phyloP scores from a whole-genome alignment of 2,329 filamentous ascomycete species.

The Furcasterigmium sp. region DNA sequence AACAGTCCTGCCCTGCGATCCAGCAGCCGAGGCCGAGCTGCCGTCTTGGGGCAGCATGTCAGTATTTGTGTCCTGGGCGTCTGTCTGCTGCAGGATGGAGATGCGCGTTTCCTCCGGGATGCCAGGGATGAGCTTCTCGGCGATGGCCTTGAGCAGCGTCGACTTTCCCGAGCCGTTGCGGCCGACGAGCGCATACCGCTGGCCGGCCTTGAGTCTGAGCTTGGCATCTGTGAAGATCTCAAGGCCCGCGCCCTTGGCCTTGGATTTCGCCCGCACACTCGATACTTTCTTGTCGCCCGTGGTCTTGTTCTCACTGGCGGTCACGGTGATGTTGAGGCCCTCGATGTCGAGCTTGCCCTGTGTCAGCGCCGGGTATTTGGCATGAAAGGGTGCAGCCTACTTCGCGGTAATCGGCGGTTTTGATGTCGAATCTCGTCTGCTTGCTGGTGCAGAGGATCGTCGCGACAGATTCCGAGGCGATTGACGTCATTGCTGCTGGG shows the following conservation, averaged over 20 bases:
- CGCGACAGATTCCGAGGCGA: constrained; percentile 42
- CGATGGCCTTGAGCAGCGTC: constrained; percentile 69
- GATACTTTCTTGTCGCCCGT: constrained; percentile 22
- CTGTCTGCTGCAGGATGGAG: constrained; percentile 65
- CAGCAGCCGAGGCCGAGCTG: background rate
- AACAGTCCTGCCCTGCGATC: constrained; percentile 33
- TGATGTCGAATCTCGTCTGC: constrained; percentile 61
- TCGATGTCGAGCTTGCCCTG: constrained; percentile 59
- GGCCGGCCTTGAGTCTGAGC: constrained; percentile 65
- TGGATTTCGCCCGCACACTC: constrained; percentile 39
- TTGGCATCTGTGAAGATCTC: constrained; percentile 69
- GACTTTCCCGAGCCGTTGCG: constrained; percentile 82
- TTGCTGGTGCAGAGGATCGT: constrained; percentile 60
- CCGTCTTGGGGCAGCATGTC: constrained; percentile 17
- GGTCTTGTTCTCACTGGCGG: constrained; percentile 28
- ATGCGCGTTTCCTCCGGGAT: constrained; percentile 62
- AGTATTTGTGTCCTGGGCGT: constrained; percentile 26
- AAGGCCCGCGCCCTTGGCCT: constrained; percentile 37
- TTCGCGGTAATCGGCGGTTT: constrained; percentile 49
- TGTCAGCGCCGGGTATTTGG: background rate
- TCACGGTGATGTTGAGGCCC: constrained; percentile 65
- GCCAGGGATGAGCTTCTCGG: constrained; percentile 72
- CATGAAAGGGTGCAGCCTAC: constrained; percentile 24
- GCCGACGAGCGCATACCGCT: constrained; percentile 73
- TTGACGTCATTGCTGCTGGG: constrained; percentile 45